Percentiles rank a stretch among this genome's conserved stretches.
phyloP scores from a whole-genome alignment of 208 protist species.

The Trypanosoma congolense region DNA sequence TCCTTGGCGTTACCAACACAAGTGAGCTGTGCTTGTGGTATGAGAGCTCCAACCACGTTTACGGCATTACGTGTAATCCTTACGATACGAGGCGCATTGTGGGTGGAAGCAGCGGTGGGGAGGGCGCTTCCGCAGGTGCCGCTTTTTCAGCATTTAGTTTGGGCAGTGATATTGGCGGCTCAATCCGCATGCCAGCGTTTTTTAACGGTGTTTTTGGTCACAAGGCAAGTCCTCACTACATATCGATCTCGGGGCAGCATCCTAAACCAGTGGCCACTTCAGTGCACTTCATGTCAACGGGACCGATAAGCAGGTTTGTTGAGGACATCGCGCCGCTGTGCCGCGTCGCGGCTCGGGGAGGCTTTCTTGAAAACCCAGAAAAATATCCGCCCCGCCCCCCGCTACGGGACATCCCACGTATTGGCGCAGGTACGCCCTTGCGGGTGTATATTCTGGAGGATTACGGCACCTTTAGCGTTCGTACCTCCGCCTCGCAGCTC shows the following conservation, averaged over 20 bases:
- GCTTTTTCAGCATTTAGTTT: conserved; percentile 79
- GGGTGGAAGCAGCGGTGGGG: conserved; percentile 85
- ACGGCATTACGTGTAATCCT: conserved; percentile 87
- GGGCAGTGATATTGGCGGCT: conserved; percentile 87
- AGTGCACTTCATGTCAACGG: conserved; percentile 84
- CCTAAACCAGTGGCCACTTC: conserved; percentile 57
- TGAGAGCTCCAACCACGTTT: conserved; percentile 86
- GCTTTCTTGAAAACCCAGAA: conserved; percentile 61
- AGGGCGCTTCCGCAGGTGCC: conserved; percentile 70
- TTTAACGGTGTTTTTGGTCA: conserved; percentile 89
- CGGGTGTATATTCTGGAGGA: conserved; percentile 82
- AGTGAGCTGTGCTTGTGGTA: conserved; percentile 88
- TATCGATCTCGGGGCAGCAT: conserved; percentile 79
- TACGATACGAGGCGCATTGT: conserved; percentile 82
- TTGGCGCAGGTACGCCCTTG: conserved; percentile 21
- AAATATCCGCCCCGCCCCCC: conserved; percentile 58
- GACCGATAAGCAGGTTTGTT: conserved; percentile 76
- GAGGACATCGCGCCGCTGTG: conserved; percentile 80
- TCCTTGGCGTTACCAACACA: conserved; percentile 89
- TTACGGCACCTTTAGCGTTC: conserved; percentile 51
- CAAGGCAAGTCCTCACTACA: conserved; percentile 83
- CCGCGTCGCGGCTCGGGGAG: conserved; percentile 65
- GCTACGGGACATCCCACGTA: conserved; percentile 41
- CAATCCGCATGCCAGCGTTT: conserved; percentile 87
- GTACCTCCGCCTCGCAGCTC: conserved; percentile 42